Base-by-base conservation (phyloP, 2,329 filamentous ascomycete genomes). In the Capronia coronata region DNA sequence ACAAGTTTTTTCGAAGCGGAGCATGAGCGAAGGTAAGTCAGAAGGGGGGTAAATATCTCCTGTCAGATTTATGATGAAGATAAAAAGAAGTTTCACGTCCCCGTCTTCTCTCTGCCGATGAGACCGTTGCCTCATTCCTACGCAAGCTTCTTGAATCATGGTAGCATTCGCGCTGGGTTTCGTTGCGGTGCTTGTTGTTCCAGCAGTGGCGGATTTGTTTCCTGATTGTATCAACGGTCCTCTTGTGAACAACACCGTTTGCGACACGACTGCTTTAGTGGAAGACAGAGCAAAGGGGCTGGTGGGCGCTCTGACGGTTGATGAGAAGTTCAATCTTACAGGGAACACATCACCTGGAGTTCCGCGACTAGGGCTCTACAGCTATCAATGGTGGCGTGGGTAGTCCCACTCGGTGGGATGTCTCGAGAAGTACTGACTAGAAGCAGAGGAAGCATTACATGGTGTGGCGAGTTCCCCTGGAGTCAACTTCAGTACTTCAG, bases 401-500 rank as follows among this genome's bases (percentile, higher is more conserved):
- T 47, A 29, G n/a, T 23, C 2, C 43, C 32, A 34, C 3, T 3
- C 14, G 27, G 2, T 16, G 14, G 27, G 35, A 5, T 32, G 18
- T 14, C 23, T 3, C 13, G 14, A 13, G 6, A 10, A 18, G 32
- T 27, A 35, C 52, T 55, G 14, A 55, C 43, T 14, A 27, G 29
- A 22, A 25, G 7, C 41, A 56, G 53, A 56, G 44, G 55, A 57
- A 30, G 80, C 75, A 1, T 72, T 84, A 0, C 82, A 84, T 59
- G 82, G 82, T 1, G 69, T 85, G 0, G 80, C 75, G 2, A 61
- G 57, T 2, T 73, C 72, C 16, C 75, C 75, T 0, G 80, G 78
- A 0, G 76, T 78, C 4, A 69, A 74, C 23, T 82, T 80, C 63
- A 71, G 73, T n/a, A 63, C 64, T 4, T 67, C 66, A 10, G 76